Base-by-base conservation (phyloP, 441 rosid genomes). In the Pelargonium cotyledonis region DNA sequence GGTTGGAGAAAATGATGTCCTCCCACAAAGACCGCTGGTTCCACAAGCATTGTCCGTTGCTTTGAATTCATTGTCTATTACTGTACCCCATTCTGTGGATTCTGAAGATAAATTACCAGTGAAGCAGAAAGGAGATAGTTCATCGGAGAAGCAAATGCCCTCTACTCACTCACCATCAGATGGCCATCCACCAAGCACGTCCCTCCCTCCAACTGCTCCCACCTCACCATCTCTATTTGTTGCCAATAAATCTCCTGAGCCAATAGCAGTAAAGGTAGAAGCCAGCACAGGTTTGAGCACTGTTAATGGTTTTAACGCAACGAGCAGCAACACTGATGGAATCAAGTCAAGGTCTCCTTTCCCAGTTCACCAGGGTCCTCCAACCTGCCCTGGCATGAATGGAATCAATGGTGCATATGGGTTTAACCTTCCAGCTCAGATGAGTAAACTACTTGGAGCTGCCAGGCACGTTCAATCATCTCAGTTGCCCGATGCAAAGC, bases 1-100 rank as follows among this genome's bases (percentile, higher is more conserved):
- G 98, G 96, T 93, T 62, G 96, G 89, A 73, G 98, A 93, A 71
- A 88, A 93, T 49, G 97, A 93, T 76, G 94, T 97, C 1, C 88
- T 88, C 76, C 88, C 97, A 74, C 53, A 47, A 11, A 47, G 53
- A 47, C 53, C 14, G 53, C 12, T 47, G 53, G 12, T 10, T 47
- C 53, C 53, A 47, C 53, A 12, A 1, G 53, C 31, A 26, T 26
- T 26, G 2, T 26, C 31, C 2, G 31, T 26, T 26, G 31, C 1
- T 26, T 1, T 1, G 31, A 74, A 69, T 63, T 63, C 65, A 19
- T 23, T 46, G 69, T 53, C 72, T 51, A 60, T 51, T 51, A 46
- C 69, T 8, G 12, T 68, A 29, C 6, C 70, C 64, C 40, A 57
- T 43, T 9, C 29, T 38, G 51, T 6, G 9, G 76, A 67, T 62